Evolutionary conservation across 225 moss, liverwort and hornwort species (phyloP).

Genomic region (Thuidium tamariscinum): DNA sequence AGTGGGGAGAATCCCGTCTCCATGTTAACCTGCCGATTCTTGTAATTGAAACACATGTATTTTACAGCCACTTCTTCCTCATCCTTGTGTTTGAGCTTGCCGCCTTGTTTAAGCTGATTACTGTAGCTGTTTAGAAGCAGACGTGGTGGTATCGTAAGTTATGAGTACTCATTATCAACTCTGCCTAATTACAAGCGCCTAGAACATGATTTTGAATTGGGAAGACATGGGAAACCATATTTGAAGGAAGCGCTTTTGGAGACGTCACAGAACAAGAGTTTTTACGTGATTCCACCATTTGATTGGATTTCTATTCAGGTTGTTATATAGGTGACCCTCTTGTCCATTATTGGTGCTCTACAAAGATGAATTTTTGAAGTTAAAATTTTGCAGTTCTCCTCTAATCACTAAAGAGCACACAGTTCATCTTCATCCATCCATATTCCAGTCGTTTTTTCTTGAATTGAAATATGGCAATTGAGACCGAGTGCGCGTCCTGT

Average conservation of each 20-base stretch:
- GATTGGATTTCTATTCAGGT: neutral
- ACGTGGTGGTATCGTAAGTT: too few species aligned
- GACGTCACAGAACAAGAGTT: neutral
- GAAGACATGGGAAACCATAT: neutral
- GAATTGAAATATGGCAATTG: too few species aligned
- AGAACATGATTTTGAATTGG: neutral
- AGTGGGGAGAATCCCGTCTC: neutral
- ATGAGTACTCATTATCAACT: neutral
- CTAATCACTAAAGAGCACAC: neutral
- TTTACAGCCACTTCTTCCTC: neutral
- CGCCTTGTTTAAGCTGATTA: neutral
- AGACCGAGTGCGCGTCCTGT: neutral
- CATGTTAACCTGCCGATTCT: neutral
- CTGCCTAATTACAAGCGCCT: too few species aligned
- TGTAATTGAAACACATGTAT: conserved; percentile 25
- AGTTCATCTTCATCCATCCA: neutral
- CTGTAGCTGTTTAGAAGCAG: neutral
- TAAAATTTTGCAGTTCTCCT: too few species aligned
- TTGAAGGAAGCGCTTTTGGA: neutral
- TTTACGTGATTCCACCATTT: neutral
- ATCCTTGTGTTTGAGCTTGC: neutral
- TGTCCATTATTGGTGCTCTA: neutral
- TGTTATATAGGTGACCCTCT: neutral
- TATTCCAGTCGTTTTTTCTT: too few species aligned
- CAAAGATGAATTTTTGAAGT: neutral